Percentiles rank a stretch among this genome's conserved stretches.
Evolutionary conservation across 1,139 yeast genomes (phyloP).

Genomic region (Fermentozyma sake): DNA sequence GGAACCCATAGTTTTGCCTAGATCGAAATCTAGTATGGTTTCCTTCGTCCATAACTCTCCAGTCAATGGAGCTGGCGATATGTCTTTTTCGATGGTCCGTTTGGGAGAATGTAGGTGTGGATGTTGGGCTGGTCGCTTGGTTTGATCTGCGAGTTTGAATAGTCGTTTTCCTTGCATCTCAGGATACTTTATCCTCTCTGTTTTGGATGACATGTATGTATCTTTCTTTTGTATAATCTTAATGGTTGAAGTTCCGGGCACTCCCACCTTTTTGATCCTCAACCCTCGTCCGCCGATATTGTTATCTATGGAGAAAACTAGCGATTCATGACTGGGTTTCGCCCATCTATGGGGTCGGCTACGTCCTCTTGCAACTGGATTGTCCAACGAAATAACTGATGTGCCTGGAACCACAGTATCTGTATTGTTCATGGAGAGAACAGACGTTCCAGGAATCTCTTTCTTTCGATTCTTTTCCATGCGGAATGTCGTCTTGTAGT

Average conservation of each 20-base stretch:
- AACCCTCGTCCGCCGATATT: constrained; percentile 12
- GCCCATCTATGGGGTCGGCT: constrained; percentile 12
- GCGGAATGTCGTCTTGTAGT: constrained; percentile 8
- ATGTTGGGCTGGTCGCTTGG: constrained; percentile 1
- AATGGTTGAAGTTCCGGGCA: constrained; percentile 14
- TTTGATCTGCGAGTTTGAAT: constrained; percentile 2
- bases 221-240: constrained; percentile 5
- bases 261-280: constrained; percentile 9
- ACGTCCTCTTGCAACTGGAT: constrained; percentile 4
- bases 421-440: constrained; percentile 4
- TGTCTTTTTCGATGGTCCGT: too few species aligned
- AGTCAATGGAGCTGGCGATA: too few species aligned
- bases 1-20: too few species aligned
- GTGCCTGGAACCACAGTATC: constrained; percentile 4
- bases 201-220: too few species aligned
- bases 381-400: constrained; percentile 3
- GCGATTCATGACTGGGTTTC: constrained; percentile 8
- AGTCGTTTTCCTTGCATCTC: too few species aligned
- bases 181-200: too few species aligned
- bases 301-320: constrained; percentile 12
- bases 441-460: constrained; percentile 12
- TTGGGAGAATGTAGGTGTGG: too few species aligned
- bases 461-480: constrained; percentile 8
- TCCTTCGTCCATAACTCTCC: too few species aligned
- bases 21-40: too few species aligned